Evolutionary conservation across 1,139 yeast species (phyloP), one percentile per base, ranked within the genome.

Genomic region (Tardiomyces depauwii): DNA sequence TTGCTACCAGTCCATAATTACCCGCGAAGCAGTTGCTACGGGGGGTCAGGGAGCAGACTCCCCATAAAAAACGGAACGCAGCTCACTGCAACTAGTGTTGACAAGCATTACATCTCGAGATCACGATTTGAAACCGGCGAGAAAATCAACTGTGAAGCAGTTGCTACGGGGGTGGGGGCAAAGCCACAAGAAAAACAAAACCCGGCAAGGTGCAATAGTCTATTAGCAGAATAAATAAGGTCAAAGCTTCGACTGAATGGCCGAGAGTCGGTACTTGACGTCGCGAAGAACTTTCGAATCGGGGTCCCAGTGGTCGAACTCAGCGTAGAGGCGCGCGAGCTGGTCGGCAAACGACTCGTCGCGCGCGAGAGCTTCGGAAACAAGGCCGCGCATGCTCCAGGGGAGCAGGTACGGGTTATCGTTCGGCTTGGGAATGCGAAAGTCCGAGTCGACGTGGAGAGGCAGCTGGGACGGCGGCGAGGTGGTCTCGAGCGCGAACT

Each of bases 331-430:
- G 45, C 71, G 71, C 41, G 72, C 68, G 27, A 87, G 75, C 51
- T 83, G 86, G 1, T 53, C 71, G 68, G 45, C 69, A 65, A 41
- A 80, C 74, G 63, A 70, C 51, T 42, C 56, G 42, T 42, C 56
- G 42, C 56, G 67, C 54, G 45, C 59, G 54, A 45, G 59, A 46
- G 49, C 75, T 65, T 59, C 88, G 82, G 54, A 77, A 33, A 88
- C 65, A 41, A 89, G 65, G 0, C 96, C 96, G 42, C 96, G 70
- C 64, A 87, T 75, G 57, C 94, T 84, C 96, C 96, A 89, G 0
- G 97, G 97, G 33, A 89, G 67, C 45, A 85, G 77, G 58, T 77
- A 89, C 1, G 96, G 96, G 62, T 89, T 88, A 49, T 80, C 59
- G 47, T 56, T 77, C 16, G 82, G 80, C 30, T 52, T 55, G 11